phyloP scores from a whole-genome alignment of 2,329 filamentous ascomycete species.

The Exophiala dermatitidis region DNA sequence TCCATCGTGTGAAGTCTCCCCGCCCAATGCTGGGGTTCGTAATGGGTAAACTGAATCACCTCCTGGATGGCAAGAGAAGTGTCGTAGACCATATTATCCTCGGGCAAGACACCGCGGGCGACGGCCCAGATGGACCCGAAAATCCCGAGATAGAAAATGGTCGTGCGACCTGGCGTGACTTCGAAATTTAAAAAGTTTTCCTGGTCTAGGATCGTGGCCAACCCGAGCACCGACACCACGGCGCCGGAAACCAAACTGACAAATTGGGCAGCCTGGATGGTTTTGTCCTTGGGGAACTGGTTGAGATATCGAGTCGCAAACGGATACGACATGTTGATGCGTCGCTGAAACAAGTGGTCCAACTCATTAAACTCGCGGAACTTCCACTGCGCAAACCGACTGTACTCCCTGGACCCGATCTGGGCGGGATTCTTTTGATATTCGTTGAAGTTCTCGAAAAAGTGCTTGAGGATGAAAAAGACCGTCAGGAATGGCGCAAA shows the following conservation, averaged over 20 bases:
- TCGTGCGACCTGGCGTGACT: constrained; percentile 78
- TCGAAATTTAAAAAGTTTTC: constrained; percentile 90
- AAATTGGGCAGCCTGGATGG: constrained; percentile 73
- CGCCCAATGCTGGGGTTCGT: constrained; percentile 82
- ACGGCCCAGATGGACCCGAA: constrained; percentile 78
- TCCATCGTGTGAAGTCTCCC: constrained; percentile 87
- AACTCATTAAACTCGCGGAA: constrained; percentile 98
- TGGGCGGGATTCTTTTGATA: constrained; percentile 90
- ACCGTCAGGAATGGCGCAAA: constrained; percentile 80
- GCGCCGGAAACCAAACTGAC: constrained; percentile 83
- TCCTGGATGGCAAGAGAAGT: constrained; percentile 81
- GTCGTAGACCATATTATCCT: constrained; percentile 83
- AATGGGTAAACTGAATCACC: constrained; percentile 89
- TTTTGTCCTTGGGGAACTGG: constrained; percentile 94
- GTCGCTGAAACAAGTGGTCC: constrained; percentile 80
- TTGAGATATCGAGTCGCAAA: constrained; percentile 89
- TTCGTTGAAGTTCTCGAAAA: constrained; percentile 94
- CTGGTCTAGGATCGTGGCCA: constrained; percentile 79
- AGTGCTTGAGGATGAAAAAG: constrained; percentile 80
- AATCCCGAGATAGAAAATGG: constrained; percentile 80
- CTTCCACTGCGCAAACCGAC: constrained; percentile 91
- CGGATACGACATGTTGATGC: constrained; percentile 88
- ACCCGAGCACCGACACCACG: constrained; percentile 73
- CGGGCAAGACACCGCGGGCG: constrained; percentile 73
- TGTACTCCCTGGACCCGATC: constrained; percentile 83